These are phyloP conservation scores for Plasmopara viticola DNA, from an alignment of 352 stramenopile genomes.

Conservation along the genomic window DNA sequence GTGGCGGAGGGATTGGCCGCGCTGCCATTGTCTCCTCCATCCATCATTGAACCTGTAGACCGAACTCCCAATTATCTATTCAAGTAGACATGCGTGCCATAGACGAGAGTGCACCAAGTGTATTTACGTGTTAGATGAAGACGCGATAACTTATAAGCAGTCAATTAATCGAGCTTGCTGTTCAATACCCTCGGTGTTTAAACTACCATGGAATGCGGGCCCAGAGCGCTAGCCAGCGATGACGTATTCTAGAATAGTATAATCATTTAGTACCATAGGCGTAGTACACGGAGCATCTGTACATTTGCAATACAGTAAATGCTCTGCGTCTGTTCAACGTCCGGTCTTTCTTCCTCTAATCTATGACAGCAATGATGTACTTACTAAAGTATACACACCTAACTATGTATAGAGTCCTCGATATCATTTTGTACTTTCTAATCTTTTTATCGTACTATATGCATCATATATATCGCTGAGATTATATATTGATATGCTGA, in stretches of 20 bases:
- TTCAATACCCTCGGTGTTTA: neutral
- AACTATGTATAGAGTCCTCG: no score
- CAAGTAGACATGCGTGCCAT: constrained; percentile 21
- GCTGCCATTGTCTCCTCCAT: constrained; percentile 12
- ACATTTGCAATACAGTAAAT: no score
- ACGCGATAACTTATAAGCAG: constrained; percentile 34
- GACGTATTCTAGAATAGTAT: neutral
- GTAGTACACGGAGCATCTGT: no score
- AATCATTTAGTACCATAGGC: no score
- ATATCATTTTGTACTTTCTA: neutral
- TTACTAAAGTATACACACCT: no score
- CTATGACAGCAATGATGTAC: no score
- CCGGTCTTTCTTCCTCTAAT: no score
- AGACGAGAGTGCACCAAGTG: constrained; percentile 19
- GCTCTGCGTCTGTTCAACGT: no score
- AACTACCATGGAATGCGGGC: neutral
- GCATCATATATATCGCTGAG: no score
- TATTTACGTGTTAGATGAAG: constrained; percentile 31
- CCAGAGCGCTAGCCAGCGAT: neutral
- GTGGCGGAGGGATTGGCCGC: constrained; percentile 4
- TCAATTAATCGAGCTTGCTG: constrained; percentile 7
- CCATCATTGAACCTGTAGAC: constrained; percentile 1
- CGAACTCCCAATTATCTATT: constrained; percentile 21
- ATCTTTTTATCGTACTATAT: neutral
- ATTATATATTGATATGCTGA: neutral